Conservation (phyloP, 208 protist genomes). For the Trypanosoma avium region DNA sequence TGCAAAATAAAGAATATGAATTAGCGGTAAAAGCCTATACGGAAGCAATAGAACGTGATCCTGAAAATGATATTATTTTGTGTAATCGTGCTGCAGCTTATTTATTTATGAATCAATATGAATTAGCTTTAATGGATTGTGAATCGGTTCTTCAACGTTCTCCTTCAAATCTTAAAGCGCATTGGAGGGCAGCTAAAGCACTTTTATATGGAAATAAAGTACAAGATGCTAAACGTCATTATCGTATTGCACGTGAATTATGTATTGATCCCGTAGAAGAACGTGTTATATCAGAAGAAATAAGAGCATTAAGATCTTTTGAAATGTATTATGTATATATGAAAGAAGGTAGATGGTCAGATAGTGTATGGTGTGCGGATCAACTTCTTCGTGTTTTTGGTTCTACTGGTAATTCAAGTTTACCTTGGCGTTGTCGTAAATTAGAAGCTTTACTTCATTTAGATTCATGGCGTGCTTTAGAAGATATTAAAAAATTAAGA, state of each 20-base stretch:
- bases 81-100: conserved; percentile 81
- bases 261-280: conserved; percentile 29
- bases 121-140: conserved; percentile 66
- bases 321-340: conserved; percentile 54
- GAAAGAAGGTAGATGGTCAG: conserved; percentile 36
- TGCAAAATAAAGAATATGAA: conserved; percentile 47
- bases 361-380: conserved; percentile 31
- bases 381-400: conserved; percentile 45
- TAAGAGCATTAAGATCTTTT: conserved; percentile 33
- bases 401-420: conserved; percentile 30
- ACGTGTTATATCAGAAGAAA: conserved; percentile 44
- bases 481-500: conserved; percentile 42
- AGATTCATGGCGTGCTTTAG: conserved; percentile 39
- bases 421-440: conserved; percentile 52
- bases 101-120: conserved; percentile 57
- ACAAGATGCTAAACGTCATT: conserved; percentile 47
- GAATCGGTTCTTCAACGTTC: conserved; percentile 45
- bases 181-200: conserved; percentile 75
- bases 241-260: conserved; percentile 42
- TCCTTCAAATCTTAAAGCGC: conserved; percentile 52
- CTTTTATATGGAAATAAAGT: conserved; percentile 35
- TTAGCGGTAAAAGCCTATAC: conserved; percentile 62
- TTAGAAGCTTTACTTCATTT: conserved; percentile 58
- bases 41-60: conserved; percentile 56
- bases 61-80: conserved; percentile 45